Conservation (phyloP, 495 filamentous ascomycete genomes). For the Aspergillus biplanus region DNA sequence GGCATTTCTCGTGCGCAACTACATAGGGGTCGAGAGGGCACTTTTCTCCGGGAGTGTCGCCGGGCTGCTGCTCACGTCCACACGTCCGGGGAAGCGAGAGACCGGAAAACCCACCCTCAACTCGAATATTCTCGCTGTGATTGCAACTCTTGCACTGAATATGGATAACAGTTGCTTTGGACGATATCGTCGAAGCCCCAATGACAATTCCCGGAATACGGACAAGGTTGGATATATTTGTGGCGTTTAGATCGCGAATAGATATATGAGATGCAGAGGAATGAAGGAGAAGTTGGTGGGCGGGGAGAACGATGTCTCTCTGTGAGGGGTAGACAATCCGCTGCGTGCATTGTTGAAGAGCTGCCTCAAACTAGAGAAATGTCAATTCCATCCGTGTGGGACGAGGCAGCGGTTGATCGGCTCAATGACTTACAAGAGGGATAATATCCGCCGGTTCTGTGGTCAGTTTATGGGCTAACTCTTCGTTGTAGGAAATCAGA, state of each 20-base stretch:
- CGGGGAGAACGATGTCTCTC: conserved; percentile 66
- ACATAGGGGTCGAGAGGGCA: conserved; percentile 97
- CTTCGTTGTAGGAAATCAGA: conserved; percentile 95
- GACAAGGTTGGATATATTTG: conserved; percentile 91
- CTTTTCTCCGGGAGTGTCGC: conserved; percentile 62
- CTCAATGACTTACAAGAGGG: conserved; percentile 66
- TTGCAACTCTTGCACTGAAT: conserved; percentile 91
- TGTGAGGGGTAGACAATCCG: conserved; percentile 85
- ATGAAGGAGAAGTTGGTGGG: conserved; percentile 95
- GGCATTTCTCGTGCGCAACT: conserved; percentile 89
- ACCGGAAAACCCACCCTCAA: conserved; percentile 84
- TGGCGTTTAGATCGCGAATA: conserved; percentile 91
- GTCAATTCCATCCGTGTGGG: background rate
- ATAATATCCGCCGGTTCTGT: conserved; percentile 93
- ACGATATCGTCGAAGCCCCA: conserved; percentile 93
- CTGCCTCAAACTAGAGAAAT: conserved; percentile 78
- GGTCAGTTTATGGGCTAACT: conserved; percentile 87
- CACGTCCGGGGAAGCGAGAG: conserved; percentile 82
- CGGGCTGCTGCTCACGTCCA: conserved; percentile 57
- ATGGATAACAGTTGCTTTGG: conserved; percentile 84
- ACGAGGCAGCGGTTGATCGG: too few relatives aligned
- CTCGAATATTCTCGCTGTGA: conserved; percentile 68
- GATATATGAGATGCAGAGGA: conserved; percentile 87
- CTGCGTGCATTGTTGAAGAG: conserved; percentile 87
- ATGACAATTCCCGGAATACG: conserved; percentile 98